Evolutionary conservation across 2,329 filamentous ascomycete genomes (phyloP).

Genomic region (Trichothecium sympodiale): DNA sequence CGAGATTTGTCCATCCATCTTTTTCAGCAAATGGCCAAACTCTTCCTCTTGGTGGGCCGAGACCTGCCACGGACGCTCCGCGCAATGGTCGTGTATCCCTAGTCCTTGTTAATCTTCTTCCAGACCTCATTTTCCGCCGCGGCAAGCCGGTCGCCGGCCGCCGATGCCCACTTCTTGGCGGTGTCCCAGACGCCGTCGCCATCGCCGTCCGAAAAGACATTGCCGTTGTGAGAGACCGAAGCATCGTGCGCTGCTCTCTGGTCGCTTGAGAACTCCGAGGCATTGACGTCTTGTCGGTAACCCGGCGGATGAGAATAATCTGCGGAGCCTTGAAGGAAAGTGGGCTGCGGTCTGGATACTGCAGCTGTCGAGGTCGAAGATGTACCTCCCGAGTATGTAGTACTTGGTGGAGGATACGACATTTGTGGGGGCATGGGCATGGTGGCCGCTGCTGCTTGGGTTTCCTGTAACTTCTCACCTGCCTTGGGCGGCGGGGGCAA

Average conservation of each 20-base stretch:
- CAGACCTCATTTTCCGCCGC: slow-evolving; percentile 51
- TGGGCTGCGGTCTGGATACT: slow-evolving; percentile 2
- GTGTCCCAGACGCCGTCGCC: slow-evolving; percentile 41
- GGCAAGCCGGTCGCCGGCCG: slow-evolving; percentile 45
- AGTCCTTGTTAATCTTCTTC: slow-evolving; percentile 51
- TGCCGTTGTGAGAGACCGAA: slow-evolving; percentile 13
- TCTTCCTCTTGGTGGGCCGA: too few species aligned
- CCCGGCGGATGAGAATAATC: slow-evolving; percentile 36
- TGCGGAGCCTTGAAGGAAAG: not conserved
- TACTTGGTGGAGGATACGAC: slow-evolving; percentile 31
- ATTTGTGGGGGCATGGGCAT: slow-evolving; percentile 37
- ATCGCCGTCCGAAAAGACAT: slow-evolving; percentile 15
- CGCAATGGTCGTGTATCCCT: slow-evolving; percentile 8
- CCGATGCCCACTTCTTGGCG: slow-evolving; percentile 46
- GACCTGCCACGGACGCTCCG: too few species aligned
- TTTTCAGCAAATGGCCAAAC: too few species aligned
- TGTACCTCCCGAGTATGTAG: slow-evolving; percentile 29
- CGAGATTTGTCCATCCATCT: too few species aligned
- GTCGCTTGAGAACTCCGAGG: slow-evolving; percentile 37
- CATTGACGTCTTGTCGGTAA: slow-evolving; percentile 44
- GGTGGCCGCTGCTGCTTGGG: slow-evolving; percentile 20
- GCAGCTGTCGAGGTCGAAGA: slow-evolving; percentile 17
- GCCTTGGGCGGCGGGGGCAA: slow-evolving; percentile 41
- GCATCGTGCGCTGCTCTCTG: slow-evolving; percentile 31
- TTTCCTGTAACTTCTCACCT: slow-evolving; percentile 29